Conservation (phyloP, 2,329 filamentous ascomycete genomes). For the Clarireedia hainanense region DNA sequence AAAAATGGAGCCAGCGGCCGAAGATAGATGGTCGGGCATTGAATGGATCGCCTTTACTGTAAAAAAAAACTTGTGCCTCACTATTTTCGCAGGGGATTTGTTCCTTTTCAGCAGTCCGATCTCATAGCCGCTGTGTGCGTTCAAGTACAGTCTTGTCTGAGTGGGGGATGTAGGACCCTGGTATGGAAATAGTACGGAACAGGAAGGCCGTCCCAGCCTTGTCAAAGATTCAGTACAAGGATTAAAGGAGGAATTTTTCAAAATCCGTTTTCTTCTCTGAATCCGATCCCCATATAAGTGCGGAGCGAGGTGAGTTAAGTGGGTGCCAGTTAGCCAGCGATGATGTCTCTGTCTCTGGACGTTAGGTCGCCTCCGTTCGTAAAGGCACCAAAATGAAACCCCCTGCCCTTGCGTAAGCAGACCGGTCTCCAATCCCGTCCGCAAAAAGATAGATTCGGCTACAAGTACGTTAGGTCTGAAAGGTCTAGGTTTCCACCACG, state of each 20-base stretch:
- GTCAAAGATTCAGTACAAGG: neutral
- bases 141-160: neutral
- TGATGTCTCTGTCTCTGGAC: no score
- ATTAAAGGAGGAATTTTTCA: neutral
- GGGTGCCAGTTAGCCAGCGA: neutral
- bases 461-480: neutral
- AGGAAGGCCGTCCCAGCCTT: constrained; percentile 9
- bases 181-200: neutral
- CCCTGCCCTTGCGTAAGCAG: neutral
- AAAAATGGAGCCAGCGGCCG: neutral
- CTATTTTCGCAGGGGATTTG: neutral
- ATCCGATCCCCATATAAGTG: neutral
- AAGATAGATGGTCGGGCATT: neutral
- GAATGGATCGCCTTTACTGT: neutral
- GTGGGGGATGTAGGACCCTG: neutral
- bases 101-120: constrained; percentile 4
- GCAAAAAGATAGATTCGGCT: neutral
- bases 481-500: neutral
- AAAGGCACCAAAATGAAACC: no score
- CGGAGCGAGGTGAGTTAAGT: neutral
- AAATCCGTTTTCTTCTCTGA: neutral
- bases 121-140: constrained; percentile 1
- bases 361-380: no score
- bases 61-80: neutral
- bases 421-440: neutral